Evolutionary conservation across 768 basidiomycete species (phyloP).

Genomic region (Collybia nuda): DNA sequence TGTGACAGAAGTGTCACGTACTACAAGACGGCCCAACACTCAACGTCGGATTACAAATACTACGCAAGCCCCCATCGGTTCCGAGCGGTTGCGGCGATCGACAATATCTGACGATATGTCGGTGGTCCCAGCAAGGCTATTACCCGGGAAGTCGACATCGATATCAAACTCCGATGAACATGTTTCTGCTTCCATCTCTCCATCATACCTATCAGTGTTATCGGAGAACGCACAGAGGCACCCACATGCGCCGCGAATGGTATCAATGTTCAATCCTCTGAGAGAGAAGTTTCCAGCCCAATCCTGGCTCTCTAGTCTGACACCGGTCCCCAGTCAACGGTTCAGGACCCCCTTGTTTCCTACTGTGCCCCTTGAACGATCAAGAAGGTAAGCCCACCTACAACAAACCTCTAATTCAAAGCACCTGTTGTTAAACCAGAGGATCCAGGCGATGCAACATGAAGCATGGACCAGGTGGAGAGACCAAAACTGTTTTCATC

Average conservation of each 20-base stretch:
- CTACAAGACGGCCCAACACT: not conserved
- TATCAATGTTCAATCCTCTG: slow-evolving; percentile 21
- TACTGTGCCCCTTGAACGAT: not conserved
- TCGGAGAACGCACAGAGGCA: slow-evolving; percentile 16
- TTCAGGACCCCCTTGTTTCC: slow-evolving; percentile 12
- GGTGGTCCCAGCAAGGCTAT: not conserved
- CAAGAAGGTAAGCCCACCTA: slow-evolving; percentile 3
- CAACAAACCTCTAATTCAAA: not conserved
- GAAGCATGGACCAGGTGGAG: slow-evolving; percentile 1
- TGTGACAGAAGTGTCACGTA: not conserved
- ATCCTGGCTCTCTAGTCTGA: slow-evolving; percentile 16
- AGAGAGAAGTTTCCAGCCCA: slow-evolving; percentile 15
- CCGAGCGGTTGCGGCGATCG: slow-evolving; percentile 4
- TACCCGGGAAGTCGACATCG: not conserved
- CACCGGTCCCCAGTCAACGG: slow-evolving; percentile 12
- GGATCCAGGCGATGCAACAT: slow-evolving; percentile 12
- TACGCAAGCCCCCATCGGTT: slow-evolving; percentile 6
- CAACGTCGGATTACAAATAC: slow-evolving; percentile 1
- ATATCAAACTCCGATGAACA: not conserved
- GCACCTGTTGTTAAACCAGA: not conserved
- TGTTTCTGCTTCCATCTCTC: not conserved
- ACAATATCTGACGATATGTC: not conserved
- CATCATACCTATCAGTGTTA: slow-evolving; percentile 12
- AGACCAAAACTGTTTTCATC: slow-evolving; percentile 9
- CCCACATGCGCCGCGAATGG: slow-evolving; percentile 19